A percentile compares a stretch with the other conserved stretches of the same genome.
These are phyloP conservation scores for Pleurotus salmoneostramineus DNA, from an alignment of 768 basidiomycete genomes.

Conservation along the genomic window DNA sequence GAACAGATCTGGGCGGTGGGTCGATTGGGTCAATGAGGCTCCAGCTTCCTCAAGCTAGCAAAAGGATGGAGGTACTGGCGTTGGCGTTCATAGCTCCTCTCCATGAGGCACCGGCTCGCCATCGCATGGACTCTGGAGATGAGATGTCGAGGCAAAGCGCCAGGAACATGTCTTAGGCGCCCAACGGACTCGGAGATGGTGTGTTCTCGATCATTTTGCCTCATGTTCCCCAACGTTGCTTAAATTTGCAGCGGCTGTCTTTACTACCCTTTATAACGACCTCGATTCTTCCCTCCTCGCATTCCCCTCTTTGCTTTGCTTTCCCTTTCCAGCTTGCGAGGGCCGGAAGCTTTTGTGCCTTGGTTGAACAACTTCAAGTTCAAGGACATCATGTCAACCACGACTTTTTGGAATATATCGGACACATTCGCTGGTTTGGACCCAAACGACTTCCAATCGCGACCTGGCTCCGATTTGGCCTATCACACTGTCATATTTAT, in stretches of 20 bases:
- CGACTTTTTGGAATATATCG: constrained; percentile 2
- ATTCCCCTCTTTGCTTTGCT: background rate
- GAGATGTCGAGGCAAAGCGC: no score
- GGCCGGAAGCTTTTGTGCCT: background rate
- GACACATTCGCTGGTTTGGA: background rate
- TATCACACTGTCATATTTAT: constrained; percentile 30
- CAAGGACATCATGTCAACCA: background rate
- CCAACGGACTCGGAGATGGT: no score
- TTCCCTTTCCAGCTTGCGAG: background rate
- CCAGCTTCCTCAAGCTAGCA: no score
- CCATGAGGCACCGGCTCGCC: no score
- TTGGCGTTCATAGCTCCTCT: no score
- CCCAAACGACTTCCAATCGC: constrained; percentile 1
- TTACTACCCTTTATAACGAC: background rate
- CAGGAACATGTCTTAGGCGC: no score
- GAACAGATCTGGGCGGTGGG: no score
- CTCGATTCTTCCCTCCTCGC: background rate
- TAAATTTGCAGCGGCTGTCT: background rate
- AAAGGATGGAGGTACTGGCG: no score
- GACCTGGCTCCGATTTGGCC: constrained; percentile 11
- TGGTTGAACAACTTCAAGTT: background rate
- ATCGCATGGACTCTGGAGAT: no score
- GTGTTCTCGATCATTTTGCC: background rate
- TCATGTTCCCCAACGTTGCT: background rate
- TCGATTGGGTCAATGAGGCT: no score